Percentiles rank a stretch among this genome's conserved stretches.
phyloP scores from a whole-genome alignment of 2,329 filamentous ascomycete genomes.

The Penicillium sp. region DNA sequence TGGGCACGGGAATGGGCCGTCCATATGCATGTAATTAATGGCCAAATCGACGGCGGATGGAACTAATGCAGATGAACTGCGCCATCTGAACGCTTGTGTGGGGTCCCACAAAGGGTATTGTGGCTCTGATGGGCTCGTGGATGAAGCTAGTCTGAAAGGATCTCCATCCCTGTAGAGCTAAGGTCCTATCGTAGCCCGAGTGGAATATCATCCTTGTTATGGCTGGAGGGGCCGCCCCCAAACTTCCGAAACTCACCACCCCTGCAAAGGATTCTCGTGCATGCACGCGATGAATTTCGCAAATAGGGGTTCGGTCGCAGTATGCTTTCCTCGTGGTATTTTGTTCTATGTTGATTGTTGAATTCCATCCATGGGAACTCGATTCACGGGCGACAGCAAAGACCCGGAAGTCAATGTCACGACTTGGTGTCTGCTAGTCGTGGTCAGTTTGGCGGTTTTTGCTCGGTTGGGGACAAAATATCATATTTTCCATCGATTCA shows the following conservation, averaged over 20 bases:
- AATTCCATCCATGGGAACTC: conserved; percentile 17
- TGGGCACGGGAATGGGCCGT: background rate
- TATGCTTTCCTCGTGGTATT: background rate
- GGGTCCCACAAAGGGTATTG: background rate
- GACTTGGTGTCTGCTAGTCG: conserved; percentile 23
- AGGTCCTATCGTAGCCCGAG: background rate
- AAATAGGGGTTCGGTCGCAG: background rate
- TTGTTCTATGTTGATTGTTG: background rate
- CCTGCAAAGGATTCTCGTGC: background rate
- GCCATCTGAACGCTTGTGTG: background rate
- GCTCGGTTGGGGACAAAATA: conserved; percentile 24
- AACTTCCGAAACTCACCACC: background rate
- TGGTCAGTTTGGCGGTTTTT: conserved; percentile 20
- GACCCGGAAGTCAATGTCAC: conserved; percentile 25
- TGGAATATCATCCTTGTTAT: background rate
- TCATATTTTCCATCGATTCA: conserved; percentile 21
- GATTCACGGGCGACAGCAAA: conserved; percentile 23
- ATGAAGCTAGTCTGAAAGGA: background rate
- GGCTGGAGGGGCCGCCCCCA: background rate
- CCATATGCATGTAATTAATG: background rate
- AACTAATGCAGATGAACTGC: background rate
- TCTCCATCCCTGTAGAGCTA: background rate
- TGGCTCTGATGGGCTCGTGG: background rate
- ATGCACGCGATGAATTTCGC: background rate
- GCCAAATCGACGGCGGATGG: background rate